These are phyloP conservation scores for Polygonum maritimum DNA, from an alignment of 148 eudicot species.

Conservation along the genomic window DNA sequence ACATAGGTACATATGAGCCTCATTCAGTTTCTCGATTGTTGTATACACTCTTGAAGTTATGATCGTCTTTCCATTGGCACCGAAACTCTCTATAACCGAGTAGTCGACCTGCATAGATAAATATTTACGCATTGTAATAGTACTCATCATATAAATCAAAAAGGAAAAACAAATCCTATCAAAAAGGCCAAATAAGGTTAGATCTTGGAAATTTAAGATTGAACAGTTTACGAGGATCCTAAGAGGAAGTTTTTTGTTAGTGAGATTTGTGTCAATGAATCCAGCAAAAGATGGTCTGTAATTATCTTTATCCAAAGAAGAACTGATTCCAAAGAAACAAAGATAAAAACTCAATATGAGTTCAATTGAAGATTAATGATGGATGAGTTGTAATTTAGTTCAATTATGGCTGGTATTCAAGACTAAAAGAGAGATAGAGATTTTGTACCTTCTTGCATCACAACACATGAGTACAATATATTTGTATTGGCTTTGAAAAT, in stretches of 20 bases:
- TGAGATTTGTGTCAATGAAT: slow-evolving; percentile 39
- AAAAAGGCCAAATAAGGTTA: not conserved
- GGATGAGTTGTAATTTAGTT: not conserved
- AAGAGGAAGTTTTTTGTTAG: slow-evolving; percentile 33
- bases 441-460: slow-evolving; percentile 35
- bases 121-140: no score
- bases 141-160: not conserved
- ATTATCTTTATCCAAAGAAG: slow-evolving; percentile 18
- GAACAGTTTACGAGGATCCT: slow-evolving; percentile 38
- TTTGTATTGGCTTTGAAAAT: slow-evolving; percentile 28
- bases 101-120: no score
- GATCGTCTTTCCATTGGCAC: no score
- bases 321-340: slow-evolving; percentile 14
- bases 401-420: not conserved
- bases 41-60: no score
- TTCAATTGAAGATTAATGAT: not conserved
- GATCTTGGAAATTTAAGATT: not conserved
- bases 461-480: slow-evolving; percentile 41
- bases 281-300: slow-evolving; percentile 48
- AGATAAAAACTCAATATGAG: not conserved
- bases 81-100: no score
- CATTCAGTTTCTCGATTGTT: no score
- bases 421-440: not conserved
- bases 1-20: no score
- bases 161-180: not conserved